Evolutionary conservation across 73 alveolate genomes (phyloP), one percentile per base, ranked within the genome.

Genomic region (Paramecium octaurelia): DNA sequence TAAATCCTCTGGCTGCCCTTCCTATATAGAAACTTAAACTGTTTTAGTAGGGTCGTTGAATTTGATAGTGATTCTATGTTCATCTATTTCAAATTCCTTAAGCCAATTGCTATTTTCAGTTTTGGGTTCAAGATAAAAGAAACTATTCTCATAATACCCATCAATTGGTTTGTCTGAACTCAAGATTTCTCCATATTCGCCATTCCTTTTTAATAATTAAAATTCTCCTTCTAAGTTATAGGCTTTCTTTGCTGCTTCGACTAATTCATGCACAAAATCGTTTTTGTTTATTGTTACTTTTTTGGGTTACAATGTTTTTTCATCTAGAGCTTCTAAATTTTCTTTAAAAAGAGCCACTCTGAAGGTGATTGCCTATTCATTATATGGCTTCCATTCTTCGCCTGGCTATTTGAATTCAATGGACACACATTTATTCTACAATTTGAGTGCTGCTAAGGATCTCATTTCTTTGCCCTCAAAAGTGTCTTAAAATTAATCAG

Each of bases 401-500:
- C 42, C 70, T 58, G 40, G 31, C n/a, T 87, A 48, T 42, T 64
- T 57, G 24, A 64, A 73, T n/a, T 64, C 93, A 35, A 73, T 48
- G 8, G 85, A 35, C 4, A 64, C 48, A 20, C 85, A 40, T 27
- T 40, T 64, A 31, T 54, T 57, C n/a, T 68, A 21, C 21, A 87
- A 48, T 57, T 64, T 58, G 21, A 87, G 31, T 35, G 83, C 85
- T 14, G 64, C 93, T 38, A 87, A 40, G 12, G 75, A 46, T 68
- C 83, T 64, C 71, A 48, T 68, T 54, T 87, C 93, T 23, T 64
- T 34, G 12, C 85, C 93, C 42, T 60, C 87, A 60, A 87, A 87
- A 1, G 93, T 87, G 24, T 87, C 93, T n/a, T 42, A 43, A 38
- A 59, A 64, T 77, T 87, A 60, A 87, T 87, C 93, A 36, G 93